phyloP scores from a whole-genome alignment of 1,139 yeast genomes.

The Sugiyamaella paludigena region DNA sequence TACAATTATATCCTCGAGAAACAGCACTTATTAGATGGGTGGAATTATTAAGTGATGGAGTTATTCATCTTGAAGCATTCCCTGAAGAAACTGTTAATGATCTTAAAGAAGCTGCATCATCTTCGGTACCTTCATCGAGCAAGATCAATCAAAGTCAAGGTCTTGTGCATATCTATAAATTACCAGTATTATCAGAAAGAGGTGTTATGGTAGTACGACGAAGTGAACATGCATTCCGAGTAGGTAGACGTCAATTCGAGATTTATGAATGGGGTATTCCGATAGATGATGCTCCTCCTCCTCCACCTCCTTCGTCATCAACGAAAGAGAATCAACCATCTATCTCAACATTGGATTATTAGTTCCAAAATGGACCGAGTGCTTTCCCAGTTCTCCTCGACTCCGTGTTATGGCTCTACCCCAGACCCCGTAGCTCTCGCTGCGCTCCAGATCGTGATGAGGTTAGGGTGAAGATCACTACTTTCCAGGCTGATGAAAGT shows the following conservation, averaged over 20 bases:
- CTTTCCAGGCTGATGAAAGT: no score
- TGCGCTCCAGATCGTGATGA: no score
- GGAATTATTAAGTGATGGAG: constrained; percentile 65
- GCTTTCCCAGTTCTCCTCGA: no score
- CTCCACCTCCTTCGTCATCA: background rate
- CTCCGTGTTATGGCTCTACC: no score
- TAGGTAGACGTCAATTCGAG: constrained; percentile 78
- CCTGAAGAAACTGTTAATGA: constrained; percentile 59
- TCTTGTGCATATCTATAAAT: constrained; percentile 66
- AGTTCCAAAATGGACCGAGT: no score
- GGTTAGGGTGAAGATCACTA: no score
- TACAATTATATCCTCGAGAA: constrained; percentile 64
- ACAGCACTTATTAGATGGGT: constrained; percentile 49
- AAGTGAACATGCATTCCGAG: constrained; percentile 83
- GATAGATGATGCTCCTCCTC: constrained; percentile 58
- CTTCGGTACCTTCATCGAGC: constrained; percentile 7
- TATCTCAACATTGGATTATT: background rate
- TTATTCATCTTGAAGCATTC: constrained; percentile 78
- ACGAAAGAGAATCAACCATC: background rate
- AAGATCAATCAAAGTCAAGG: constrained; percentile 54
- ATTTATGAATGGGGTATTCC: constrained; percentile 95
- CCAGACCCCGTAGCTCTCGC: no score
- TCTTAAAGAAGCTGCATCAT: constrained; percentile 44
- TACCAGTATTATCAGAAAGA: constrained; percentile 69
- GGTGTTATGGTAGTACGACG: constrained; percentile 77